Conservation (phyloP, 129 eudicot genomes). For the Chrysanthemum makinoi region DNA sequence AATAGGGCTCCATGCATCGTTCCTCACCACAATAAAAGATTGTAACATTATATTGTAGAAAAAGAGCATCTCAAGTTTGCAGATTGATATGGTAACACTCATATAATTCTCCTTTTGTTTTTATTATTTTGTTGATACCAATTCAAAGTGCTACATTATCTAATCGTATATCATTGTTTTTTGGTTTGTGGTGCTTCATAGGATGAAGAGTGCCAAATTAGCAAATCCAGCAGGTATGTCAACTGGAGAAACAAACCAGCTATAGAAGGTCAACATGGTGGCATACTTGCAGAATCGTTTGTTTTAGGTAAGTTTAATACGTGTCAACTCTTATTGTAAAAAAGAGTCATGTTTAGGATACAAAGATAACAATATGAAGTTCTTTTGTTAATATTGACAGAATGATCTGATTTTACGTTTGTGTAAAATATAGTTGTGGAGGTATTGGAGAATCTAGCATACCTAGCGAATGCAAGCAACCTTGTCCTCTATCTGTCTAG, state of each 20-base stretch:
- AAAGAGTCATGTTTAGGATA: background rate
- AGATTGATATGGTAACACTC: slow-evolving; percentile 40
- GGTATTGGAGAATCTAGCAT: slow-evolving; percentile 89
- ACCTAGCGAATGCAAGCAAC: slow-evolving; percentile 92
- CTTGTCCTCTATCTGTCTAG: slow-evolving; percentile 75
- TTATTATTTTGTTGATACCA: background rate
- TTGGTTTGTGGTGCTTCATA: slow-evolving; percentile 24
- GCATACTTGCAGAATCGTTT: slow-evolving; percentile 66
- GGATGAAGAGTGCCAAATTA: slow-evolving; percentile 44
- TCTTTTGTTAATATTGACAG: background rate
- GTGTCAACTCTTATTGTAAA: background rate
- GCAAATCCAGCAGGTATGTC: slow-evolving; percentile 57
- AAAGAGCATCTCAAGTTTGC: slow-evolving; percentile 17
- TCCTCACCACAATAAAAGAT: slow-evolving; percentile 13
- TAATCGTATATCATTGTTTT: background rate
- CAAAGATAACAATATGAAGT: background rate
- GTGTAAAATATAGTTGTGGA: slow-evolving; percentile 58
- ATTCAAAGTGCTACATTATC: background rate
- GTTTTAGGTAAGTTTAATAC: slow-evolving; percentile 54
- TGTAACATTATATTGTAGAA: slow-evolving; percentile 13
- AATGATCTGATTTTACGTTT: background rate
- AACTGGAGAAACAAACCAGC: slow-evolving; percentile 81
- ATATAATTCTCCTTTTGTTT: background rate
- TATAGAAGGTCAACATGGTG: slow-evolving; percentile 70
- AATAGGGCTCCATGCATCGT: slow-evolving; percentile 26